Conservation (phyloP, 495 filamentous ascomycete species). For the Talaromyces proteolyticus region DNA sequence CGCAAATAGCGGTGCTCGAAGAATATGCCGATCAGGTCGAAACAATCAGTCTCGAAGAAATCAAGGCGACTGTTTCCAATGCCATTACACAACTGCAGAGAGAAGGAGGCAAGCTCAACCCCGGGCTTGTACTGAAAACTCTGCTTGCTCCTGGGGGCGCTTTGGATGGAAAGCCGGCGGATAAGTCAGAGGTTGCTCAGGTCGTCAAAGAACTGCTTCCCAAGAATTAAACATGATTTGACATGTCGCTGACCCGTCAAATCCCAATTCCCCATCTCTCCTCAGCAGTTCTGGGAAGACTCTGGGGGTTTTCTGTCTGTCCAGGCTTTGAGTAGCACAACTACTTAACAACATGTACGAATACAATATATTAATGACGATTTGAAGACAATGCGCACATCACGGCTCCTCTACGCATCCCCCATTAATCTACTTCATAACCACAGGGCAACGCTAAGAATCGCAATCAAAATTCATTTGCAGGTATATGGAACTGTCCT, state of each 20-base stretch:
- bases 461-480: neutral
- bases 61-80: conserved; percentile 36
- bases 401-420: no score
- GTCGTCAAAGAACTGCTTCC: conserved; percentile 32
- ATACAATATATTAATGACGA: neutral
- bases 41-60: conserved; percentile 42
- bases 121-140: conserved; percentile 41
- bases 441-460: no score
- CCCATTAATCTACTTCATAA: no score
- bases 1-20: conserved; percentile 48
- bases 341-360: neutral
- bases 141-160: conserved; percentile 40
- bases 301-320: neutral
- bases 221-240: neutral
- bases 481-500: neutral
- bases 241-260: neutral
- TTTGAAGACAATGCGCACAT: neutral
- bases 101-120: conserved; percentile 32
- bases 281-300: neutral
- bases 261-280: neutral
- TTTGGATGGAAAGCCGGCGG: conserved; percentile 48
- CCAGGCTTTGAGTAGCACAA: neutral
- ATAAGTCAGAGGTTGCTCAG: conserved; percentile 40
- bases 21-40: conserved; percentile 51
- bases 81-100: conserved; percentile 37